Percentiles rank a stretch among this genome's conserved stretches.
These are phyloP conservation scores for Pistacia integerrima DNA, from an alignment of 345 rosid species.

Conservation along the genomic window DNA sequence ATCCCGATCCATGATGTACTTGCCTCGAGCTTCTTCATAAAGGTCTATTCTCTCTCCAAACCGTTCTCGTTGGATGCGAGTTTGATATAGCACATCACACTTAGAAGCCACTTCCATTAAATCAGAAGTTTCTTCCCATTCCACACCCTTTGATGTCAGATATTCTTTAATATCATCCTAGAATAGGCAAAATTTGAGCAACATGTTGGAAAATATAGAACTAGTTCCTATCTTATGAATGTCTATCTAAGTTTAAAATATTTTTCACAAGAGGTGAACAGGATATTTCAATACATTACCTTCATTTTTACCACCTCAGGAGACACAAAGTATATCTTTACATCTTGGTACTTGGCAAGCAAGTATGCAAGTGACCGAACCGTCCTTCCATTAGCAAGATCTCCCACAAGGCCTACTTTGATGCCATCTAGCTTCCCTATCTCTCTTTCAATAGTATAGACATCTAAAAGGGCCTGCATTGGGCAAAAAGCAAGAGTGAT, in stretches of 20 bases:
- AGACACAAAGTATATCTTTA: slow-evolving; percentile 86
- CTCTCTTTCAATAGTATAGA: slow-evolving; percentile 87
- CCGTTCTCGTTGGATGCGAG: slow-evolving; percentile 87
- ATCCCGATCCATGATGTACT: slow-evolving; percentile 69
- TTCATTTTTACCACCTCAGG: slow-evolving; percentile 95
- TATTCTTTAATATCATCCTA: slow-evolving; percentile 96
- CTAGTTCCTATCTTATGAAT: too few relatives aligned
- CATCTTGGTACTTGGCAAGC: slow-evolving; percentile 81
- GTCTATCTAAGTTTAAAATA: neutral
- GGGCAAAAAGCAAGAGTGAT: neutral
- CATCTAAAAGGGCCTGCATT: slow-evolving; percentile 86
- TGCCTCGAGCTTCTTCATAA: slow-evolving; percentile 90
- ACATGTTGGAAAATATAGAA: too few relatives aligned
- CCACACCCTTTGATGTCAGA: slow-evolving; percentile 63
- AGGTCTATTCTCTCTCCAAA: slow-evolving; percentile 88
- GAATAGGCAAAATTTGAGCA: neutral
- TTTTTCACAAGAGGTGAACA: neutral
- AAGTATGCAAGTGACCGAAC: slow-evolving; percentile 92
- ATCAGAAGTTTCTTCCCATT: slow-evolving; percentile 89
- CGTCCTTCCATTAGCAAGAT: slow-evolving; percentile 96
- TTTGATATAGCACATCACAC: slow-evolving; percentile 89
- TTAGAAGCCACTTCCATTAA: slow-evolving; percentile 83
- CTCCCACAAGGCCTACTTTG: slow-evolving; percentile 90
- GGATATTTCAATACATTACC: slow-evolving; percentile 38
- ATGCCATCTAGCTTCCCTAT: slow-evolving; percentile 88